Evolutionary conservation across 371 early-diverging fungal genomes (phyloP).

Genomic region (Syncephalastrum sp.): DNA sequence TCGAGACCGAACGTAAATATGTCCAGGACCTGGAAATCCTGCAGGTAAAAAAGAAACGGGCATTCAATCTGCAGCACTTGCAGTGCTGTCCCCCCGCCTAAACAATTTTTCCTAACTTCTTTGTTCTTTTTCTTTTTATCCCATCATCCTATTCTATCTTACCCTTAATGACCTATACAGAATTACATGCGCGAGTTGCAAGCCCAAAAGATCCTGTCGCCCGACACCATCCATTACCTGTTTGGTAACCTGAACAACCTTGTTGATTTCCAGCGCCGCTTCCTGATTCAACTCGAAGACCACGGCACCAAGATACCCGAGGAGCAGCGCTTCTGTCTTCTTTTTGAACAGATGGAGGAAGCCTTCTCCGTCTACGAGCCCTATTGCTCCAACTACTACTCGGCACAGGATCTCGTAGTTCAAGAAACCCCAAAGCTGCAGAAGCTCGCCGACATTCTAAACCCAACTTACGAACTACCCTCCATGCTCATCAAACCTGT

Average conservation of each 20-base stretch:
- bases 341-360: constrained; percentile 78
- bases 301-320: constrained; percentile 65
- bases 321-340: constrained; percentile 88
- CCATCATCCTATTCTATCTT: not conserved
- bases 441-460: constrained; percentile 67
- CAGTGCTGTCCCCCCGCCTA: no score
- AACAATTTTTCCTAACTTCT: not conserved
- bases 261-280: constrained; percentile 95
- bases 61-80: no score
- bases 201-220: constrained; percentile 59
- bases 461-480: constrained; percentile 82
- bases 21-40: constrained; percentile 87
- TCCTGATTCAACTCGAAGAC: constrained; percentile 89
- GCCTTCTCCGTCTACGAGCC: constrained; percentile 91
- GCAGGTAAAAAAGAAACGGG: constrained; percentile 44
- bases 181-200: constrained; percentile 60
- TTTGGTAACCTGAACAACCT: constrained; percentile 92
- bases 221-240: constrained; percentile 72
- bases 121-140: constrained; percentile 1
- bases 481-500: constrained; percentile 96
- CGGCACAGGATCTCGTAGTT: constrained; percentile 63
- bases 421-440: constrained; percentile 50
- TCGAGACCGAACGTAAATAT: constrained; percentile 93
- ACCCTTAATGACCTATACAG: constrained; percentile 9
- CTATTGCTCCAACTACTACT: constrained; percentile 88